Base-by-base conservation (phyloP, 495 filamentous ascomycete species). In the Penicillium cinerascens region DNA sequence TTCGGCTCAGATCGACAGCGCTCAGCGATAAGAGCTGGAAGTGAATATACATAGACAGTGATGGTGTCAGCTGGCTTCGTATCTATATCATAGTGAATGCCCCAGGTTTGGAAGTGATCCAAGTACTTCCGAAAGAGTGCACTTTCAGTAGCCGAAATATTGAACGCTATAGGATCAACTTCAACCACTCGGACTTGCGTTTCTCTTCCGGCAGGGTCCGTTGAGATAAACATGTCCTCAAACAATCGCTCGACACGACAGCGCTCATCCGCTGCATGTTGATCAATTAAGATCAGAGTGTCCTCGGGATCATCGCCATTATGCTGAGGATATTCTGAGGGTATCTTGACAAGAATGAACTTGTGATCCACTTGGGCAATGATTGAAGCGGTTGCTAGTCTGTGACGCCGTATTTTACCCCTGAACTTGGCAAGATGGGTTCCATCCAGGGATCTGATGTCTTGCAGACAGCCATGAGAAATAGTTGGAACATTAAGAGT, bases 231-330 rank as follows among this genome's bases (percentile, higher is more conserved):
- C 42, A 71, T 66, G 9, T 83, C 80, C 17, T 61, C 50, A 35
- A 88, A 72, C 0, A 98, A 75, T 0, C 63, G 62, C 67, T 98
- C 93, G 7, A 97, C 80, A 6, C 86, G 82, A 60, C 87, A 86
- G 17, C 93, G 79, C 68, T 98, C 93, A 68, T 95, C 90, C 1
- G 92, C 93, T 9, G 93, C 93, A 64, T 98, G 93, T 59, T 98
- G 93, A 64, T 98, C 93, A 40, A 98, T 80, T 9, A 97, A 75
- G 0, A 95, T 79, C 1, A 98, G 72, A 10, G 82, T 47, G 40
- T 26, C 40, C 17, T 58, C 47, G 10, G 43, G 18, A 20, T 54
- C 29, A 37, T 33, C 6, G 10, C 43, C 44, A 21, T 21, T 26
- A 21, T 6, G 23, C 4, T 35, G 27, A 4, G 26, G 42, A 36